Evolutionary conservation across 2,329 filamentous ascomycete species (phyloP), one percentile per base, ranked within the genome.

Genomic region (Ascosphaera aggregata): DNA sequence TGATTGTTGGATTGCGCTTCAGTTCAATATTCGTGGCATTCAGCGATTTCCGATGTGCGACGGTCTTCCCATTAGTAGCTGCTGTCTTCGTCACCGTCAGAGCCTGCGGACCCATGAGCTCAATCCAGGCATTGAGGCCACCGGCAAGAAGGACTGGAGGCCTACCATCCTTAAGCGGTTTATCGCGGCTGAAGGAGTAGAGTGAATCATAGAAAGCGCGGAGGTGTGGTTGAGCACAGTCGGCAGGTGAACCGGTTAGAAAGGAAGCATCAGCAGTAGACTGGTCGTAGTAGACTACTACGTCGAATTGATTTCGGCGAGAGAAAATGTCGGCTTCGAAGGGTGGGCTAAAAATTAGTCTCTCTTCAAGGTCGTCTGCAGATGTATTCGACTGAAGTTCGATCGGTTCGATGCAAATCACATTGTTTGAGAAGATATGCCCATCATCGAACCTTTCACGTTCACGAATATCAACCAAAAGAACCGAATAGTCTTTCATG

Each of bases 251-350:
- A 56, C 66, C 51, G 55, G 57, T 47, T 41, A 69, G 58, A 48
- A 67, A 91, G 48, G 45, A 62, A 46, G 56, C 67, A 42, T 50
- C 80, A 64, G 53, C 66, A 44, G 70, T 74, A 11, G 54, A 57
- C 46, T 86, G 69, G 54, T 98, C 84, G 53, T 95, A 92, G 49
- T 91, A 89, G 0, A 98, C 80, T 9, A 98, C 69, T 34, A 94
- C 59, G 46, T 95, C 84, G 48, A 79, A 93, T 41, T 77, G 66
- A 45, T 85, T 68, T 11, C 72, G 62, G 40, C 76, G 69, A 41
- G 71, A 73, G 48, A 92, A 93, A 22, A 81, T 63, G 1, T 65
- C 59, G 46, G 79, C 74, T 53, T 98, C 89, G 37, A 53, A 48
- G 36, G 63, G 59, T 2, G 62, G 62, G 9, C 61, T 62, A 34